phyloP scores from a whole-genome alignment of 1,139 yeast genomes.

The Geotrichum reessii region DNA sequence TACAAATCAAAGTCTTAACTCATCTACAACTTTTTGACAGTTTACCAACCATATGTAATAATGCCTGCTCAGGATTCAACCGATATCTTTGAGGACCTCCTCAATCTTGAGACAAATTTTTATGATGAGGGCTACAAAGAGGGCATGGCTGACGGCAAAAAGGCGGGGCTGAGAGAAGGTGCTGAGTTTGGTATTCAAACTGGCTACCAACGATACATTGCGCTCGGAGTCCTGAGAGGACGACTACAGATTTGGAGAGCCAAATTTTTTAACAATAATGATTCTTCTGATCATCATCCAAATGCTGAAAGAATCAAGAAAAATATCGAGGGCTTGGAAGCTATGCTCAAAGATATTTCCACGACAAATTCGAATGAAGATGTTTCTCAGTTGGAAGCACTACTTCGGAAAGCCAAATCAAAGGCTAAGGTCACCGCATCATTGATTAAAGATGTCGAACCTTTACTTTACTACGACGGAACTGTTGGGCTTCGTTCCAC shows the following conservation, averaged over 20 bases:
- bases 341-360: constrained; percentile 27
- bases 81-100: constrained; percentile 43
- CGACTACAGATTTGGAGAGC: constrained; percentile 41
- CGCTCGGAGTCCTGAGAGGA: constrained; percentile 61
- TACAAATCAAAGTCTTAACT: constrained; percentile 6
- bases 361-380: constrained; percentile 30
- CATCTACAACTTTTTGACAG: not conserved
- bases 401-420: constrained; percentile 31
- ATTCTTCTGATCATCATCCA: not conserved
- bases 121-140: constrained; percentile 56
- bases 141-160: constrained; percentile 45
- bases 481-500: constrained; percentile 27
- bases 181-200: constrained; percentile 74
- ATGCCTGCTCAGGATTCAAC: constrained; percentile 10
- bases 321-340: constrained; percentile 22
- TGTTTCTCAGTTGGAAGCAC: constrained; percentile 31
- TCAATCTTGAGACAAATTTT: constrained; percentile 50
- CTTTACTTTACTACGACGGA: constrained; percentile 26
- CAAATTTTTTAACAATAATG: not conserved
- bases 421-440: constrained; percentile 31
- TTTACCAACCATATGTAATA: not conserved
- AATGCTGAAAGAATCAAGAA: constrained; percentile 5
- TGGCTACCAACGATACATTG: constrained; percentile 62
- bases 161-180: constrained; percentile 63
- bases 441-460: constrained; percentile 24